These are phyloP conservation scores for Gracilaria gracilis DNA, from an alignment of 23 red algal species.

Conservation along the genomic window DNA sequence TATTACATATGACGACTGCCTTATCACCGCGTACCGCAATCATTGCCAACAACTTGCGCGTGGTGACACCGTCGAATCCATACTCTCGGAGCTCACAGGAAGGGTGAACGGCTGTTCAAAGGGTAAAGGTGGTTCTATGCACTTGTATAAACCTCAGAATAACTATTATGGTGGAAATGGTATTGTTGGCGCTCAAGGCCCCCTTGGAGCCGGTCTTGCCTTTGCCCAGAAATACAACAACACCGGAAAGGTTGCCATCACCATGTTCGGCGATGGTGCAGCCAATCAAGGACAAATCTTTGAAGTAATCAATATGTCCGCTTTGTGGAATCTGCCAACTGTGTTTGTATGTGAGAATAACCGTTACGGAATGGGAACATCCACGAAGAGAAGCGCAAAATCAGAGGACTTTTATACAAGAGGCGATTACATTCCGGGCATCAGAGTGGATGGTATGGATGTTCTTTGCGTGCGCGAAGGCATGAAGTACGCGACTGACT, in stretches of 20 bases:
- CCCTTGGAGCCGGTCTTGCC: conserved; percentile 92
- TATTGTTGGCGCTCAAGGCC: conserved; percentile 97
- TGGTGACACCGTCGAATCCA: conserved; percentile 79
- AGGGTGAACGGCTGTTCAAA: conserved; percentile 80
- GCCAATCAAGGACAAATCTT: conserved; percentile 97
- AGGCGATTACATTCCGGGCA: conserved; percentile 93
- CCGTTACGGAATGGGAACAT: conserved; percentile 98
- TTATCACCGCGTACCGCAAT: conserved; percentile 98
- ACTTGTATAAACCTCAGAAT: conserved; percentile 90
- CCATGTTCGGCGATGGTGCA: conserved; percentile 98
- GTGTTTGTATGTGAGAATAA: conserved; percentile 97
- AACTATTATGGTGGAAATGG: conserved; percentile 98
- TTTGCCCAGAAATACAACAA: conserved; percentile 96
- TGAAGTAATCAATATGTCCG: conserved; percentile 97
- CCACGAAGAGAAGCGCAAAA: conserved; percentile 77
- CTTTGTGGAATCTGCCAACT: conserved; percentile 93
- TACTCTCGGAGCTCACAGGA: conserved; percentile 91
- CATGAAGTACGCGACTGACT: conserved; percentile 80
- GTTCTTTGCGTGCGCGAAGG: conserved; percentile 96
- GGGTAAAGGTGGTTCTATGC: conserved; percentile 98
- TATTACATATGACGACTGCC: conserved; percentile 80
- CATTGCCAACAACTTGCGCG: conserved; percentile 94
- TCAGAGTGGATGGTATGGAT: conserved; percentile 96
- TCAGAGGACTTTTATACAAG: conserved; percentile 87
- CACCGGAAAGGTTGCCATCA: conserved; percentile 78